Conservation (phyloP, 768 basidiomycete genomes). For the Podaxis sp. region DNA sequence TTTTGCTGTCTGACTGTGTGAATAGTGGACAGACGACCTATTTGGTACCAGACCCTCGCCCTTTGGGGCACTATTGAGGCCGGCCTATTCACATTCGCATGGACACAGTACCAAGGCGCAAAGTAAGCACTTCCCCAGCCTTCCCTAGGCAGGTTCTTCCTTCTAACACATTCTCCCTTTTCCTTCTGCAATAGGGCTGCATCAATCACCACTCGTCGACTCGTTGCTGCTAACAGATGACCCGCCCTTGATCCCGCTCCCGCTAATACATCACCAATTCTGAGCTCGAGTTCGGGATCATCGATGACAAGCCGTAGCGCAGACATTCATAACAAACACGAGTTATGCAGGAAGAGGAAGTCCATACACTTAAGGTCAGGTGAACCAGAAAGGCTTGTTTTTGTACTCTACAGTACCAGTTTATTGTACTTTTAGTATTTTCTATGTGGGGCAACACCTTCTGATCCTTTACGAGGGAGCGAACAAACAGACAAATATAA, state of each 20-base stretch:
- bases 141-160: not conserved
- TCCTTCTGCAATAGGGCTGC: not conserved
- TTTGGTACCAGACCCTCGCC: slow-evolving; percentile 28
- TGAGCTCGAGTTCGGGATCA: not conserved
- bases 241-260: not conserved
- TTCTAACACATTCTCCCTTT: not conserved
- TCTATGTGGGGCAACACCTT: not conserved
- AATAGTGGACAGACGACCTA: not conserved
- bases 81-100: slow-evolving; percentile 26
- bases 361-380: not conserved
- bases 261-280: not conserved
- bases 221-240: not conserved
- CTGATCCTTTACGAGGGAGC: no score
- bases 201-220: not conserved
- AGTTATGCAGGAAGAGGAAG: not conserved
- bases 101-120: slow-evolving; percentile 26
- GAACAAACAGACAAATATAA: no score
- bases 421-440: slow-evolving; percentile 5
- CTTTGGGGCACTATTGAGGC: slow-evolving; percentile 35
- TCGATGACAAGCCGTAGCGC: not conserved
- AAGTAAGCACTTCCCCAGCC: slow-evolving; percentile 3
- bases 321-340: not conserved
- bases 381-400: not conserved
- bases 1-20: not conserved
- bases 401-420: slow-evolving; percentile 1